Percentiles rank a stretch among this genome's conserved stretches.
These are phyloP conservation scores for Elasticomyces elasticus DNA, from an alignment of 495 filamentous ascomycete genomes.

Conservation along the genomic window DNA sequence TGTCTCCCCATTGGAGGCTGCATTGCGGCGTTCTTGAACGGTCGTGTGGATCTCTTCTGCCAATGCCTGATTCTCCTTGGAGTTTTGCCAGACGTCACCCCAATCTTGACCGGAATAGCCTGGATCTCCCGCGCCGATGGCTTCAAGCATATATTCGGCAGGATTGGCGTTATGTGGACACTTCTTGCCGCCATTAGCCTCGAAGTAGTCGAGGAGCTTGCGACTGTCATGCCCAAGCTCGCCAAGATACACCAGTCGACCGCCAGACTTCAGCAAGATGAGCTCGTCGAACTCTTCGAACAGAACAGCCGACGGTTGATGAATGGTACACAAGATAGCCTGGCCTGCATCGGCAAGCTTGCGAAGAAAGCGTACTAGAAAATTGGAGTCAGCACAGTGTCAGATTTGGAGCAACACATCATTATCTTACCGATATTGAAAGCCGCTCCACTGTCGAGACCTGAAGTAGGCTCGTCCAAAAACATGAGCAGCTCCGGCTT, in stretches of 20 bases:
- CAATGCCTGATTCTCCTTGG: slow-evolving; percentile 49
- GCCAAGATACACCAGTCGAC: slow-evolving; percentile 65
- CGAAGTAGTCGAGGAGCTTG: slow-evolving; percentile 52
- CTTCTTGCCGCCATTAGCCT: slow-evolving; percentile 37
- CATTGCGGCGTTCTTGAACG: slow-evolving; percentile 46
- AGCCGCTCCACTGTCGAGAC: slow-evolving; percentile 52
- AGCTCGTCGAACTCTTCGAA: slow-evolving; percentile 68
- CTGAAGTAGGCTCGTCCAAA: slow-evolving; percentile 69
- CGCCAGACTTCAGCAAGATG: slow-evolving; percentile 57
- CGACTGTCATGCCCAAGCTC: slow-evolving; percentile 45
- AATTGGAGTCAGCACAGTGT: too few species aligned
- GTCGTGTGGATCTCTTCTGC: slow-evolving; percentile 59
- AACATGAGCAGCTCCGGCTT: slow-evolving; percentile 63
- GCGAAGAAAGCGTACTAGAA: slow-evolving; percentile 51
- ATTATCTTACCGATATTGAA: too few species aligned
- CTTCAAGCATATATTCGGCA: slow-evolving; percentile 61
- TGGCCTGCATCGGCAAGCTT: slow-evolving; percentile 58
- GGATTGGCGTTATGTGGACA: slow-evolving; percentile 52
- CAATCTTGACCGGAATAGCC: slow-evolving; percentile 46
- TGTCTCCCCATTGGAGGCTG: slow-evolving; percentile 18
- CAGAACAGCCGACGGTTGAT: slow-evolving; percentile 62
- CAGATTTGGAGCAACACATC: too few species aligned
- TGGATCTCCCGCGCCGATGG: slow-evolving; percentile 59
- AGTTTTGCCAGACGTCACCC: slow-evolving; percentile 67
- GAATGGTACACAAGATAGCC: slow-evolving; percentile 64